Conservation (phyloP, 169 alveolate species). For the Neospora caninum region DNA sequence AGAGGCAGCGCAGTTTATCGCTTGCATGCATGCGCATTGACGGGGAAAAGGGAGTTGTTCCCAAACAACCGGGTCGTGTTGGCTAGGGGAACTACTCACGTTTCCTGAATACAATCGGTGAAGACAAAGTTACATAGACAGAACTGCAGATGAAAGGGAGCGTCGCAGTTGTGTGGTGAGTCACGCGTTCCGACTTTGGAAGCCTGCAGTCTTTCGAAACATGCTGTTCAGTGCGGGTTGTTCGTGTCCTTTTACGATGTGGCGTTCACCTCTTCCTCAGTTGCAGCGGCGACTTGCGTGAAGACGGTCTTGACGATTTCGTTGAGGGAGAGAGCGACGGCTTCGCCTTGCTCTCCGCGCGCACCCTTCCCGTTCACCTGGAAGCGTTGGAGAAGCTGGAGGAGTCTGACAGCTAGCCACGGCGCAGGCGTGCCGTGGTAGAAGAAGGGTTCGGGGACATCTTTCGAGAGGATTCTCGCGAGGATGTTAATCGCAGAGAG, state of each 20-base stretch:
- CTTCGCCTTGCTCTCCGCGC: not conserved
- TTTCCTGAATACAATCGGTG: too few species aligned
- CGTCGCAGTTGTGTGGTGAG: too few species aligned
- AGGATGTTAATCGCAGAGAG: slow-evolving; percentile 2
- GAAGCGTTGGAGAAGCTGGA: slow-evolving; percentile 26
- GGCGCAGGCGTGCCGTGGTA: slow-evolving; percentile 34
- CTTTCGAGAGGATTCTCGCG: not conserved
- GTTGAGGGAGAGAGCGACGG: slow-evolving; percentile 13
- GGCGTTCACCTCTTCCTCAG: not conserved
- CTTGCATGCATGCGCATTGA: too few species aligned
- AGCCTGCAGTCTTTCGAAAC: too few species aligned
- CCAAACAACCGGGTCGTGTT: too few species aligned
- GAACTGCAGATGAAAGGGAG: too few species aligned
- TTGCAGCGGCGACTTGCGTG: not conserved
- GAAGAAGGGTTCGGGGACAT: not conserved
- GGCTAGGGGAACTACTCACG: too few species aligned
- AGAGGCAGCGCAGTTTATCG: too few species aligned
- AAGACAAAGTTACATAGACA: too few species aligned
- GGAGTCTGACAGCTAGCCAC: not conserved
- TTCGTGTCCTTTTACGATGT: not conserved
- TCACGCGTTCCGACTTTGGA: too few species aligned
- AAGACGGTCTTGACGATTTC: not conserved
- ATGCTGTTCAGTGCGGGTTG: too few species aligned
- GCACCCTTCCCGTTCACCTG: not conserved
- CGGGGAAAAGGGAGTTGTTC: too few species aligned